Evolutionary conservation across 2,329 filamentous ascomycete species (phyloP).

Genomic region (Diaporthe eres): DNA sequence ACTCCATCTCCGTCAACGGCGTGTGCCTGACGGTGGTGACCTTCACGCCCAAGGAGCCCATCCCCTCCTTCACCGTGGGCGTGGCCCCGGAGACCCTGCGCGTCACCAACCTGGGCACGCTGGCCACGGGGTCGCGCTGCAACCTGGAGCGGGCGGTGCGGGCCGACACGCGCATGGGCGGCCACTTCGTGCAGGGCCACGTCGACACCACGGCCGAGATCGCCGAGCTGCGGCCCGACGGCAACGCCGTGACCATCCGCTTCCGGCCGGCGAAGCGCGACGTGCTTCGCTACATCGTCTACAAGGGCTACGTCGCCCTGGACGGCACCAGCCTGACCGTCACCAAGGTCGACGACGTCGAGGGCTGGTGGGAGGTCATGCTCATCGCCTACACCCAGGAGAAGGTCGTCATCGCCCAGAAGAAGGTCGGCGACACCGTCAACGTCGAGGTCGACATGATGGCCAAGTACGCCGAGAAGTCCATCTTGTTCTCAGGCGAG

Average conservation of each 20-base stretch:
- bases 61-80: slow-evolving; percentile 84
- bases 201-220: slow-evolving; percentile 92
- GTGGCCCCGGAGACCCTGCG: slow-evolving; percentile 96
- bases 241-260: slow-evolving; percentile 90
- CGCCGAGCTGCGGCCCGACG: slow-evolving; percentile 80
- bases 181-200: slow-evolving; percentile 98
- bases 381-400: slow-evolving; percentile 97
- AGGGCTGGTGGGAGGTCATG: slow-evolving; percentile 96
- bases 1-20: slow-evolving; percentile 96
- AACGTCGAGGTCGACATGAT: slow-evolving; percentile 95
- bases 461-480: slow-evolving; percentile 91
- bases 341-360: slow-evolving; percentile 84
- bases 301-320: slow-evolving; percentile 95
- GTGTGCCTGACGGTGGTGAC: slow-evolving; percentile 91
- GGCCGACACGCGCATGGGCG: slow-evolving; percentile 94
- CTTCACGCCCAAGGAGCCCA: slow-evolving; percentile 55
- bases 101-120: slow-evolving; percentile 89
- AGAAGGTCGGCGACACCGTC: slow-evolving; percentile 84
- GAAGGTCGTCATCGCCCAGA: slow-evolving; percentile 85
- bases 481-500: slow-evolving; percentile 81
- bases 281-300: slow-evolving; percentile 89
- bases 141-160: slow-evolving; percentile 96
- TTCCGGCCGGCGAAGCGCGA: slow-evolving; percentile 78
- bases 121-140: slow-evolving; percentile 77
- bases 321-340: slow-evolving; percentile 96